These are phyloP conservation scores for Kurtzmaniella natalensis DNA, from an alignment of 1,139 yeast species.

Conservation along the genomic window DNA sequence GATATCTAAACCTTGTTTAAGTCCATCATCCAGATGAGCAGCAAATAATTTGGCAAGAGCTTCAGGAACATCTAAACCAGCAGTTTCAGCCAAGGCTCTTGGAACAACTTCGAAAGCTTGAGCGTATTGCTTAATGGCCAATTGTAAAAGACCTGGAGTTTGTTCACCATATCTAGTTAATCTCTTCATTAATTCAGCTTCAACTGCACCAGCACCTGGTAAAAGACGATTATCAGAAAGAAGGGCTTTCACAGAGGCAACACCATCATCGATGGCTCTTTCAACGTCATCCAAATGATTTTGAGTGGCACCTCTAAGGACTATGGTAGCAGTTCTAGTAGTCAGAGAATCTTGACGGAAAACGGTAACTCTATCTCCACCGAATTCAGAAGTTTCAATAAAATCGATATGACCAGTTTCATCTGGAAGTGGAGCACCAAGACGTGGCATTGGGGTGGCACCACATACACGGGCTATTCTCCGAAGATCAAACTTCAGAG, in stretches of 20 bases:
- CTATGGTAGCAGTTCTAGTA: constrained; percentile 79
- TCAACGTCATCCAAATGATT: constrained; percentile 90
- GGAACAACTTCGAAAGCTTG: constrained; percentile 94
- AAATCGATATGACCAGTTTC: constrained; percentile 87
- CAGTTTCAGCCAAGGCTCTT: constrained; percentile 87
- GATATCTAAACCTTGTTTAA: constrained; percentile 65
- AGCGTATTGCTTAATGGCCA: constrained; percentile 92
- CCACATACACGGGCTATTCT: constrained; percentile 96
- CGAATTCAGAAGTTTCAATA: constrained; percentile 90
- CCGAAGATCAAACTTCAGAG: constrained; percentile 90
- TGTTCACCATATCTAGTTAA: constrained; percentile 83
- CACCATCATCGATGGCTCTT: constrained; percentile 97
- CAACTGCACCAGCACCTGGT: constrained; percentile 98
- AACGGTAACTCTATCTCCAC: constrained; percentile 95
- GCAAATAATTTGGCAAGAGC: constrained; percentile 84
- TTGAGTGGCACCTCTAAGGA: constrained; percentile 96
- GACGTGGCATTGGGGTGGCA: constrained; percentile 91
- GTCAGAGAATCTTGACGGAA: constrained; percentile 77
- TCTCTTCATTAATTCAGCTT: constrained; percentile 78
- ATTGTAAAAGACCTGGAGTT: constrained; percentile 89
- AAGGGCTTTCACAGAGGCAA: constrained; percentile 84
- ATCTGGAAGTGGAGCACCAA: constrained; percentile 95
- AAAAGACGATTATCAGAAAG: constrained; percentile 74
- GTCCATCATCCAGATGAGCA: constrained; percentile 56
- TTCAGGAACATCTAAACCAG: constrained; percentile 89